phyloP scores from a whole-genome alignment of 2,329 filamentous ascomycete genomes.

The Epichloe uncinata region DNA sequence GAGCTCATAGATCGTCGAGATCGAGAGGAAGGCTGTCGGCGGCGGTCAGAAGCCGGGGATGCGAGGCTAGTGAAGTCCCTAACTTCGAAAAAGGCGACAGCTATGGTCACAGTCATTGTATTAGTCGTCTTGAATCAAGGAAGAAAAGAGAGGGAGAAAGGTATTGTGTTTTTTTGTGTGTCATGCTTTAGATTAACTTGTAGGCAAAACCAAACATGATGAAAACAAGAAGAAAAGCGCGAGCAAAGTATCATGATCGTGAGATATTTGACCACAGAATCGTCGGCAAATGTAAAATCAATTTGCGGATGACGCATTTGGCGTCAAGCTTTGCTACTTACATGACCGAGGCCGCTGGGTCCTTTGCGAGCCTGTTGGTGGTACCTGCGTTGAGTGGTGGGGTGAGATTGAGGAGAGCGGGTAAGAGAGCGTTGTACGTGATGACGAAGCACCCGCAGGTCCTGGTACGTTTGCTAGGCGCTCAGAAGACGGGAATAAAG shows the following conservation, averaged over 20 bases:
- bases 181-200: too few species aligned
- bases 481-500: slow-evolving; percentile 9
- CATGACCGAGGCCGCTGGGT: slow-evolving; percentile 2
- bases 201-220: too few species aligned
- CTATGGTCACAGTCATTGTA: background rate
- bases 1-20: slow-evolving; percentile 13
- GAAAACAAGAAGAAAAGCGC: too few species aligned
- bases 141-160: too few species aligned
- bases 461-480: slow-evolving; percentile 9
- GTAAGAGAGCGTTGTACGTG: slow-evolving; percentile 8
- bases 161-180: too few species aligned
- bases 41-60: slow-evolving; percentile 12
- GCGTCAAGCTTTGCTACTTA: background rate
- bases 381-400: slow-evolving; percentile 3
- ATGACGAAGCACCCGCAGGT: slow-evolving; percentile 10
- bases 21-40: slow-evolving; percentile 15
- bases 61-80: slow-evolving; percentile 3
- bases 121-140: background rate
- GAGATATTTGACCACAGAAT: too few species aligned
- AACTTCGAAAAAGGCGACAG: background rate
- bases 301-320: background rate
- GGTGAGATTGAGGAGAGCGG: slow-evolving; percentile 4
- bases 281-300: background rate
- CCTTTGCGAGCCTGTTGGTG: background rate
- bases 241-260: too few species aligned